Percentiles rank a stretch among this genome's conserved stretches.
phyloP scores from a whole-genome alignment of 129 eudicot species.

The Artemisia annua region DNA sequence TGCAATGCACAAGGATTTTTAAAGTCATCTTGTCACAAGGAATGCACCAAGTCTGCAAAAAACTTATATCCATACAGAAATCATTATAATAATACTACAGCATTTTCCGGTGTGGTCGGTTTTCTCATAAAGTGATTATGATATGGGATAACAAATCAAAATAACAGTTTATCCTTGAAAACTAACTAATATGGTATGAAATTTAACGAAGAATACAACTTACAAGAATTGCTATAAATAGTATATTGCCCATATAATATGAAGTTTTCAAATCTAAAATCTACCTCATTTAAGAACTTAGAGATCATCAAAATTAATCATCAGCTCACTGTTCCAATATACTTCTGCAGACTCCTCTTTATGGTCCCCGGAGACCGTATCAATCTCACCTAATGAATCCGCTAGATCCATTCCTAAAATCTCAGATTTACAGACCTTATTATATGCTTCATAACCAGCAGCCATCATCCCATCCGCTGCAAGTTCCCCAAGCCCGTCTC shows the following conservation, averaged over 20 bases:
- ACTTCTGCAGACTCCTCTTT: conserved; percentile 41
- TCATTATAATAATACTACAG: no score
- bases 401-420: conserved; percentile 62
- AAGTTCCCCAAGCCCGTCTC: conserved; percentile 51
- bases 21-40: no score
- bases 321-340: conserved; percentile 55
- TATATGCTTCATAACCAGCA: conserved; percentile 55
- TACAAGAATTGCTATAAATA: not conserved
- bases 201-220: not conserved
- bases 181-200: not conserved
- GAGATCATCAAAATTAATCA: conserved; percentile 63
- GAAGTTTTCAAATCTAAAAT: not conserved
- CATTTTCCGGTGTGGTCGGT: no score
- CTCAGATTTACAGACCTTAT: conserved; percentile 50
- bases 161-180: no score
- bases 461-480: conserved; percentile 63
- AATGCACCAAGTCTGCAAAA: no score
- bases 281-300: conserved; percentile 26
- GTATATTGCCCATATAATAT: not conserved
- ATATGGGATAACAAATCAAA: no score
- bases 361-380: conserved; percentile 20
- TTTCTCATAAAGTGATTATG: no score
- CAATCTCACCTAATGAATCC: conserved; percentile 51
- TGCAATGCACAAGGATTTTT: no score
- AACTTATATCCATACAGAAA: no score